Conservation (phyloP, 2,329 filamentous ascomycete species). For the Alternaria ventricosa region DNA sequence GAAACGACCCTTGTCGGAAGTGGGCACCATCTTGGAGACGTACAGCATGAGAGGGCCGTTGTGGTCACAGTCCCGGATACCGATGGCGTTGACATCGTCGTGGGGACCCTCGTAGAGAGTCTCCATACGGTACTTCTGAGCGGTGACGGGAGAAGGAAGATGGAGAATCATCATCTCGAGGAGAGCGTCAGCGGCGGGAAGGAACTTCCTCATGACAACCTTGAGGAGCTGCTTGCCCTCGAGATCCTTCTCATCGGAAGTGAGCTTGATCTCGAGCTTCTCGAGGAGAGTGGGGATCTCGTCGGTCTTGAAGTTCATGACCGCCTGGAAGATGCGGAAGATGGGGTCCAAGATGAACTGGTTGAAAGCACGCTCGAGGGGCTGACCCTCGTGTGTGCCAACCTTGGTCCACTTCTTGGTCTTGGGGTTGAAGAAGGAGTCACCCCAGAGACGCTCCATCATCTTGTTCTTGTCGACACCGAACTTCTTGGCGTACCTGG, state of each 20-base stretch:
- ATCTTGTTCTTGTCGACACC: slow-evolving; percentile 99
- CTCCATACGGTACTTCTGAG: slow-evolving; percentile 97
- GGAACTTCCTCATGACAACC: slow-evolving; percentile 97
- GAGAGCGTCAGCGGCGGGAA: slow-evolving; percentile 96
- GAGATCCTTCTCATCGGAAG: slow-evolving; percentile 83
- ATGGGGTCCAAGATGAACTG: slow-evolving; percentile 99
- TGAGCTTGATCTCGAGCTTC: slow-evolving; percentile 96
- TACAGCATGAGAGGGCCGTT: slow-evolving; percentile 99
- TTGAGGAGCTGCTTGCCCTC: slow-evolving; percentile 98
- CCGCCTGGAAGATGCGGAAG: slow-evolving; percentile 95
- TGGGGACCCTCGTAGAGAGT: slow-evolving; percentile 97
- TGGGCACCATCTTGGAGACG: slow-evolving; percentile 99
- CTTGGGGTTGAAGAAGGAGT: slow-evolving; percentile 99
- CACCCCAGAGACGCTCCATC: slow-evolving; percentile 99
- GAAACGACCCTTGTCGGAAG: slow-evolving; percentile 99
- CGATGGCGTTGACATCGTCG: slow-evolving; percentile 91
- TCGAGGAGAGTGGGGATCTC: slow-evolving; percentile 81
- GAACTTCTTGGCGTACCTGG: slow-evolving; percentile 98
- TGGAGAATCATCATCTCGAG: slow-evolving; percentile 99
- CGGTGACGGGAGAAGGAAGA: slow-evolving; percentile 92
- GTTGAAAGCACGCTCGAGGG: slow-evolving; percentile 98
- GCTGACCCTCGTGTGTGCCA: slow-evolving; percentile 81
- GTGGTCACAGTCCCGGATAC: slow-evolving; percentile 97
- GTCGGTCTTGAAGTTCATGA: slow-evolving; percentile 99
- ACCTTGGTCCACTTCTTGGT: slow-evolving; percentile 99